Conservation (phyloP, 345 rosid genomes). For the Arabidopsis suecica region DNA sequence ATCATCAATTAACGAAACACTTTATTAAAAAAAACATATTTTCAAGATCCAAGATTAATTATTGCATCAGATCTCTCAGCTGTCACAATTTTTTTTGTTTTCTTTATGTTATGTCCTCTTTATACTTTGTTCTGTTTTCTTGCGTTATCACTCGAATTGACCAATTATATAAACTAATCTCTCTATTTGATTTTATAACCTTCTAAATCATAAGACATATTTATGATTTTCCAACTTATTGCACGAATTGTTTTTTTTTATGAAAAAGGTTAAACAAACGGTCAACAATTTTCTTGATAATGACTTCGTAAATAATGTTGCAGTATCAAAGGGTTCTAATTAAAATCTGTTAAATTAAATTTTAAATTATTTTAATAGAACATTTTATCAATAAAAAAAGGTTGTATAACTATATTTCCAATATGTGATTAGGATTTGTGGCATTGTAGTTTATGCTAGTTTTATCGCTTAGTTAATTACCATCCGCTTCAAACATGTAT, state of each 20-base stretch:
- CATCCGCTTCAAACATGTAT: too few relatives aligned
- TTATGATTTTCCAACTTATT: too few relatives aligned
- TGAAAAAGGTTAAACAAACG: neutral
- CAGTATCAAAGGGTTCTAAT: neutral
- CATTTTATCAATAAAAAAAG: too few relatives aligned
- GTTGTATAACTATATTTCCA: too few relatives aligned
- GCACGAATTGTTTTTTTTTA: neutral
- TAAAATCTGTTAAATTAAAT: too few relatives aligned
- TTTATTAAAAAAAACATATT: neutral
- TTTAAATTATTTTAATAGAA: too few relatives aligned
- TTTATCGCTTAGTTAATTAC: too few relatives aligned
- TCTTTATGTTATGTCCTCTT: neutral
- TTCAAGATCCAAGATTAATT: neutral
- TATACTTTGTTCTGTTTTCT: neutral
- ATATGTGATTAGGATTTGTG: too few relatives aligned
- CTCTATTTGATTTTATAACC: neutral
- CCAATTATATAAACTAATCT: neutral
- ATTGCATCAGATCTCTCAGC: slow-evolving; percentile 4
- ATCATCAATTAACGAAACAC: neutral
- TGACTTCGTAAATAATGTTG: too few relatives aligned
- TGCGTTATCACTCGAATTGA: neutral
- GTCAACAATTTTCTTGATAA: slow-evolving; percentile 17
- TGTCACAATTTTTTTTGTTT: neutral
- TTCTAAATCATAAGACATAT: slow-evolving; percentile 10
- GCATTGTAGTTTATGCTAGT: too few relatives aligned